Evolutionary conservation across 192 early-diverging fungal genomes (phyloP).

Genomic region (Polychytrium aggregatum): DNA sequence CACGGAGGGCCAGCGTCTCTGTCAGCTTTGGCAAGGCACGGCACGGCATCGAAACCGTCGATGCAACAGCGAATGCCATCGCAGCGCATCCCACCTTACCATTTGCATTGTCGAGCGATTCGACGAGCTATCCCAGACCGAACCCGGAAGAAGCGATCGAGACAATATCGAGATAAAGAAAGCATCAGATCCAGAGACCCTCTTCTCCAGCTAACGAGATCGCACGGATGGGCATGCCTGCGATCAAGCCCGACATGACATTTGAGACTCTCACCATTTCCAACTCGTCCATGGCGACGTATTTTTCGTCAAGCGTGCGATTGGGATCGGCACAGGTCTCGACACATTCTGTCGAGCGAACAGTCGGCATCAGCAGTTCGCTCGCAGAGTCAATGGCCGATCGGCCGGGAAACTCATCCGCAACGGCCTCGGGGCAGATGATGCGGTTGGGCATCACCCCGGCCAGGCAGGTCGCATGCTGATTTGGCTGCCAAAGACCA

Average conservation of each 20-base stretch:
- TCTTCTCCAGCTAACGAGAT: too few relatives aligned
- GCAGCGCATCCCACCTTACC: conserved; percentile 15
- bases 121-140: conserved; percentile 39
- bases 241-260: neutral
- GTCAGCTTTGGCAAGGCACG: neutral
- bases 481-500: too few relatives aligned
- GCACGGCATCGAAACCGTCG: too few relatives aligned
- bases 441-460: too few relatives aligned
- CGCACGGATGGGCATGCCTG: neutral
- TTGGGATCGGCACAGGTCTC: conserved; percentile 48
- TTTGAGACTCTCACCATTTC: conserved; percentile 47
- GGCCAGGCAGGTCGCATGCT: too few relatives aligned
- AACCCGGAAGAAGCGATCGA: neutral
- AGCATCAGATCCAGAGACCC: too few relatives aligned
- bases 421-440: neutral
- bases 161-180: too few relatives aligned
- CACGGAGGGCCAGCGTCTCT: neutral
- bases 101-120: conserved; percentile 81
- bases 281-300: conserved; percentile 82
- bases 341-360: conserved; percentile 52
- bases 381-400: neutral
- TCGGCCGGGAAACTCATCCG: neutral
- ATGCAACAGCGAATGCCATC: too few relatives aligned
- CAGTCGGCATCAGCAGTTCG: neutral
- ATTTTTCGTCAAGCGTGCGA: conserved; percentile 52